A percentile compares a stretch with the other conserved stretches of the same genome.
These are phyloP conservation scores for Mychonastes homosphaera DNA, from an alignment of 139 green algal genomes.

Conservation along the genomic window DNA sequence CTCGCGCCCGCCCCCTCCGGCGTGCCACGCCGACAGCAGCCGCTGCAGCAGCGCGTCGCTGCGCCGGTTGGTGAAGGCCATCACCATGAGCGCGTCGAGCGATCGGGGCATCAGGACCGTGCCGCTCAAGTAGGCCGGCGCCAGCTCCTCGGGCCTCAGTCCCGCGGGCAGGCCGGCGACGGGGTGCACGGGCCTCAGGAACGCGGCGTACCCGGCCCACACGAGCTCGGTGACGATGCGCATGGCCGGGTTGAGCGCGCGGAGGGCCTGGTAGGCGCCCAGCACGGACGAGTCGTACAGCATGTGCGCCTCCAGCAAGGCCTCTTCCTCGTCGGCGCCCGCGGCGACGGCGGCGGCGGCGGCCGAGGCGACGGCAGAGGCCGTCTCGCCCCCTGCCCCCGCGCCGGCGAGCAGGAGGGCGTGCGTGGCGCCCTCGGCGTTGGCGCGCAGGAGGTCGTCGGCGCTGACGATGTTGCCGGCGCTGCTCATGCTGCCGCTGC, in stretches of 20 bases:
- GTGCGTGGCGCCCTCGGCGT: slow-evolving; percentile 8
- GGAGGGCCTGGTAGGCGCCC: slow-evolving; percentile 9
- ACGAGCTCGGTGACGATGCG: slow-evolving; percentile 15
- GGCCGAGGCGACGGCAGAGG: neutral
- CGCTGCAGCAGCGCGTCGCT: slow-evolving; percentile 6
- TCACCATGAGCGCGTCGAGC: neutral
- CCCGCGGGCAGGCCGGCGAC: neutral
- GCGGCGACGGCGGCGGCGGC: neutral
- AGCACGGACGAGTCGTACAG: slow-evolving; percentile 8
- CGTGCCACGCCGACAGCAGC: slow-evolving; percentile 8
- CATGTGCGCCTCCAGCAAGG: slow-evolving; percentile 6
- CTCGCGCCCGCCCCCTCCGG: neutral
- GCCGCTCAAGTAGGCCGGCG: slow-evolving; percentile 11
- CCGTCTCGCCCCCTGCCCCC: neutral
- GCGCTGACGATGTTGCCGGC: no score
- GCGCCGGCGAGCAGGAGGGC: slow-evolving; percentile 1
- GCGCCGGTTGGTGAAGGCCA: no score
- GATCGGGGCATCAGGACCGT: slow-evolving; percentile 4
- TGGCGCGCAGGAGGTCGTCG: slow-evolving; percentile 12
- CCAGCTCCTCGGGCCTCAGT: neutral
- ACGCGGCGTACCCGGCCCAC: slow-evolving; percentile 5
- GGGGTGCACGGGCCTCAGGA: slow-evolving; percentile 1
- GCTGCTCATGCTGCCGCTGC: slow-evolving; percentile 3
- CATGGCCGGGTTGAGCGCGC: slow-evolving; percentile 13
- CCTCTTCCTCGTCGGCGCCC: neutral